Conservation (phyloP, 176 grass and related monocot species). For the Ampelocalamus luodianensis region DNA sequence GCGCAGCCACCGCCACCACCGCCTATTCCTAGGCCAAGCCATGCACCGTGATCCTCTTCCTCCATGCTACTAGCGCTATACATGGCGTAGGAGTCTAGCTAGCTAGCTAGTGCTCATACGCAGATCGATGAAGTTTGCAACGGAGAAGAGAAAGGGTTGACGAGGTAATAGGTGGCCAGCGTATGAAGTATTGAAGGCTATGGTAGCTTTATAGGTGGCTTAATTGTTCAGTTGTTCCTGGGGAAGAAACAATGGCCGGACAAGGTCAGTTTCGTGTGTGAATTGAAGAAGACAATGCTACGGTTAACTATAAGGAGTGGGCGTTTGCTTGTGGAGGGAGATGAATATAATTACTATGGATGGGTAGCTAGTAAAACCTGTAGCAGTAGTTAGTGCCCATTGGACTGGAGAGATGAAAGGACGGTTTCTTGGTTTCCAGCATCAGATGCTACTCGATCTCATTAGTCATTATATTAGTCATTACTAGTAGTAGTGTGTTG, state of each 20-base stretch:
- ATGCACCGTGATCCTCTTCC: conserved; percentile 46
- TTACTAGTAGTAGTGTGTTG: background rate
- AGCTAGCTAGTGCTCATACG: background rate
- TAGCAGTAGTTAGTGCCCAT: background rate
- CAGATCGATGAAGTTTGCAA: background rate
- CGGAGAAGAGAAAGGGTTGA: background rate
- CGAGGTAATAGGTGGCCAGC: background rate
- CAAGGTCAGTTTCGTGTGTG: conserved; percentile 57
- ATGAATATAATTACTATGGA: background rate
- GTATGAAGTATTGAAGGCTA: background rate
- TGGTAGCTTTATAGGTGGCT: conserved; percentile 45
- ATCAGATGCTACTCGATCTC: conserved; percentile 15
- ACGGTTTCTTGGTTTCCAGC: conserved; percentile 39
- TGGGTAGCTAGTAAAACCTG: background rate
- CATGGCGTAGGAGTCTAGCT: background rate
- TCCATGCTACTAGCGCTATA: conserved; percentile 44
- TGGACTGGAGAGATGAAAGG: conserved; percentile 1
- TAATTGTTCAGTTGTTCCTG: too few species aligned
- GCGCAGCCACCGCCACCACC: conserved; percentile 11
- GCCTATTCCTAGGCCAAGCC: conserved; percentile 64
- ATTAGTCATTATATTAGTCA: background rate
- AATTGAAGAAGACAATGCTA: conserved; percentile 41
- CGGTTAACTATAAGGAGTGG: conserved; percentile 25
- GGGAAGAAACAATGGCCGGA: conserved; percentile 14
- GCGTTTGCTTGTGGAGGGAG: conserved; percentile 35